A percentile compares a stretch with the other conserved stretches of the same genome.
phyloP scores from a whole-genome alignment of 179 eudicot genomes.

The Heliamphora pulchella region DNA sequence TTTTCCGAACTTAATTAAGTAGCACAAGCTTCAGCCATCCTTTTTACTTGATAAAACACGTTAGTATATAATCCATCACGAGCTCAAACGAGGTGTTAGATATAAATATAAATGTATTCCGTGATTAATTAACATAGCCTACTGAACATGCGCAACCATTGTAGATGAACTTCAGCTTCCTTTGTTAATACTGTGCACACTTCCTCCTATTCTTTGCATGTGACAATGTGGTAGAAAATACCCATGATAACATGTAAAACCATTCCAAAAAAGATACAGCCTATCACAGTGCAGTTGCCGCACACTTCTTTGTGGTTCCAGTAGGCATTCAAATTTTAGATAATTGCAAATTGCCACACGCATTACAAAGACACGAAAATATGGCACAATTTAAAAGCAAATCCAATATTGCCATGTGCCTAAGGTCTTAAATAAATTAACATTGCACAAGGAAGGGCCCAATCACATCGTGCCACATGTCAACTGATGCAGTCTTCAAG shows the following conservation, averaged over 20 bases:
- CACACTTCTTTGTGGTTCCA: conserved; percentile 6
- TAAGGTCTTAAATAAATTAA: too few species aligned
- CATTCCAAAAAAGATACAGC: background rate
- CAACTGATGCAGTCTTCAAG: too few species aligned
- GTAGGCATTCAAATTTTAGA: too few species aligned
- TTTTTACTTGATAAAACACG: background rate
- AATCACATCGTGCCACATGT: too few species aligned
- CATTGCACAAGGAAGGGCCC: too few species aligned
- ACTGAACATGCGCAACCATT: background rate
- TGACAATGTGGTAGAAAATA: background rate
- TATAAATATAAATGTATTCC: background rate
- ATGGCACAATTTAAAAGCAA: too few species aligned
- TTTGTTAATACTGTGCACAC: background rate
- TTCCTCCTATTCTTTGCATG: background rate
- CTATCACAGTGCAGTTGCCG: background rate
- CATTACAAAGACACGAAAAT: too few species aligned
- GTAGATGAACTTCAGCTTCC: background rate
- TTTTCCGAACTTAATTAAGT: background rate
- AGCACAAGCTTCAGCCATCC: background rate
- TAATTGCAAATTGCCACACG: too few species aligned
- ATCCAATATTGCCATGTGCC: too few species aligned
- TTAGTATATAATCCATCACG: background rate
- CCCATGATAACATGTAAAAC: background rate
- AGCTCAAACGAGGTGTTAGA: background rate
- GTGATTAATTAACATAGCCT: background rate